A percentile compares a stretch with the other conserved stretches of the same genome.
phyloP scores from a whole-genome alignment of 2,329 filamentous ascomycete species.

The Fonsecaea erecta region DNA sequence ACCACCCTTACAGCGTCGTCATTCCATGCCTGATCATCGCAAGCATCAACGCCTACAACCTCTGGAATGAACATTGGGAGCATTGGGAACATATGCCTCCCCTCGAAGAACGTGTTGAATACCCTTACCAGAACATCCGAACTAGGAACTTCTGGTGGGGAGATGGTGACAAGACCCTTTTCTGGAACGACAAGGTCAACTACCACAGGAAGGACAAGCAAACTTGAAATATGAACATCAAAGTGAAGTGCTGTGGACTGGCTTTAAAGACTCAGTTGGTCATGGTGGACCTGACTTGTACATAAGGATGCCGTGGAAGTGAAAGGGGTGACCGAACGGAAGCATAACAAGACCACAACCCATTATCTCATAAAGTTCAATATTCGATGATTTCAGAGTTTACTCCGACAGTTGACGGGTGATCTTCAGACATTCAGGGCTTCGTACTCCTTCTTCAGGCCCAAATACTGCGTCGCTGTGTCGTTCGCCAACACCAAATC shows the following conservation, averaged over 20 bases:
- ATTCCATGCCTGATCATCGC: slow-evolving; percentile 74
- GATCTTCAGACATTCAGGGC: slow-evolving; percentile 22
- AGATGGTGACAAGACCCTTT: slow-evolving; percentile 77
- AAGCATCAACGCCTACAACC: slow-evolving; percentile 79
- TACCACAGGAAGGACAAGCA: slow-evolving; percentile 92
- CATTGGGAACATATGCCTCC: slow-evolving; percentile 86
- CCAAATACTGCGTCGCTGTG: slow-evolving; percentile 65
- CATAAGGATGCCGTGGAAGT: slow-evolving; percentile 25
- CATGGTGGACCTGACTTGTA: slow-evolving; percentile 18
- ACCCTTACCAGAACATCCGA: slow-evolving; percentile 97
- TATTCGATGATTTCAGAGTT: background rate
- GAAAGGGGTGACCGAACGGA: slow-evolving; percentile 2
- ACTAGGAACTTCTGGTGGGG: slow-evolving; percentile 95
- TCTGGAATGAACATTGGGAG: slow-evolving; percentile 97
- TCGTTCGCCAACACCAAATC: slow-evolving; percentile 68
- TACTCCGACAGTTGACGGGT: background rate
- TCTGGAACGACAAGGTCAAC: slow-evolving; percentile 96
- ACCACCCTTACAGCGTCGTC: slow-evolving; percentile 63
- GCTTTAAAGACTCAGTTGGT: background rate
- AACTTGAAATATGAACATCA: slow-evolving; percentile 41
- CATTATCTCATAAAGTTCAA: slow-evolving; percentile 17
- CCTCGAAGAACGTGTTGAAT: slow-evolving; percentile 88
- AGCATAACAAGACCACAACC: slow-evolving; percentile 3
- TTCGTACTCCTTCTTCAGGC: slow-evolving; percentile 55
- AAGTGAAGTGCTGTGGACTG: background rate